A percentile compares a stretch with the other conserved stretches of the same genome.
These are phyloP conservation scores for Flueggea neowawraea DNA, from an alignment of 441 rosid species.

Conservation along the genomic window DNA sequence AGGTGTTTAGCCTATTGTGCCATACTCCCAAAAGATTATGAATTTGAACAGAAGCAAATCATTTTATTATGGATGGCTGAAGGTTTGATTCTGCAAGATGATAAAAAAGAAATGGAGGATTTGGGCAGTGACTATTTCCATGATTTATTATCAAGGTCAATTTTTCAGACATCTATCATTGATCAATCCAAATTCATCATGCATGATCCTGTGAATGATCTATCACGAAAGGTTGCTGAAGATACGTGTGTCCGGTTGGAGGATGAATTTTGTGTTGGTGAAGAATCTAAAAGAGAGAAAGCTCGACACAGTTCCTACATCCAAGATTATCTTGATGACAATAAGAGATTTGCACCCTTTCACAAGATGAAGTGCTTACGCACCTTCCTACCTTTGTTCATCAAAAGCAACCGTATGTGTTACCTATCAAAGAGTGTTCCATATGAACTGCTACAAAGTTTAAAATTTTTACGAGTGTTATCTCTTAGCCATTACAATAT, in stretches of 20 bases:
- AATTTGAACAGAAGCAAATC: constrained; percentile 9
- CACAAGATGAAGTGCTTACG: background rate
- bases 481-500: background rate
- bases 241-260: background rate
- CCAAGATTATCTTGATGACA: background rate
- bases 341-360: background rate
- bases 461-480: background rate
- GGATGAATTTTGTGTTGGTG: background rate
- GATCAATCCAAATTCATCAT: background rate
- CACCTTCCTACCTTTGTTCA: constrained; percentile 3
- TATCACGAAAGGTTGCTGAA: background rate
- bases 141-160: constrained; percentile 1
- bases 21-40: constrained; percentile 15
- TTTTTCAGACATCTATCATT: background rate
- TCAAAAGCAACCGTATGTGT: background rate
- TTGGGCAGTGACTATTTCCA: background rate
- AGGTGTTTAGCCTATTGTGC: constrained; percentile 22
- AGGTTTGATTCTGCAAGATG: constrained; percentile 1
- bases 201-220: constrained; percentile 2
- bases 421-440: background rate
- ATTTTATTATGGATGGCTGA: constrained; percentile 16
- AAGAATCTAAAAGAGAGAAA: background rate
- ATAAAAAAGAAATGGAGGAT: background rate
- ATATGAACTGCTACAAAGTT: background rate
- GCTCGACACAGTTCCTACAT: constrained; percentile 9